Base-by-base conservation (phyloP, 345 rosid genomes). In the Ceriops zippeliana region DNA sequence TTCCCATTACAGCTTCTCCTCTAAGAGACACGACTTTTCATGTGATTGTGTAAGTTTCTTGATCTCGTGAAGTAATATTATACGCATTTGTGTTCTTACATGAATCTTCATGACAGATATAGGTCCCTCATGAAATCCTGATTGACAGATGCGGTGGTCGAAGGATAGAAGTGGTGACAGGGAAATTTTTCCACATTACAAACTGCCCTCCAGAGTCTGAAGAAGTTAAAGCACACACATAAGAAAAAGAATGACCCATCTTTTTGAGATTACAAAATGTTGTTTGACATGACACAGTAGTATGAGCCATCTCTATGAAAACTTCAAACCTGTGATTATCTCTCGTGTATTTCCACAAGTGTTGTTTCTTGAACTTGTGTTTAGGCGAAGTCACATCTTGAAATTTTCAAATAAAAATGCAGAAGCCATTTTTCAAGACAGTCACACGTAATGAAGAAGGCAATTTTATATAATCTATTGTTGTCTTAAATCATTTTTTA, bases 331-430 rank as follows among this genome's bases (percentile, higher is more conserved):
- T 5, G 37, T 52, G 6, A 11, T 13, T 13, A 3, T 13, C 49
- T 42, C 16, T 42, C 17, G 11, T 42, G 4, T 42, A 11, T 42
- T 42, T 42, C 49, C 3, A 19, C 58, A 37, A 65, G 24, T 51
- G 56, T 19, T 21, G 59, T 52, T 68, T 70, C 30, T 17, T 31
- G 56, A 28, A 24, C 24, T 68, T 64, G 32, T 69, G 54, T 52
- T 58, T 49, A 89, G 98, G 96, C 82, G n/a, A 93, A 86, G 79
- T 76, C 93, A 46, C 89, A 92, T 4, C 65, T 93, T 68, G 82
- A 93, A 73, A 85, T 86, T 83, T 90, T 87, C 87, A 89, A 89
- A 75, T 74, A 22, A 85, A 76, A 87, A 93, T 69, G 89, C 83
- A 13, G 82, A 87, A 75, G 82, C 97, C 19, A 81, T 89, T 67